A percentile compares a stretch with the other conserved stretches of the same genome.
Conservation (phyloP, 768 basidiomycete genomes). For the Fomitopsis pulvina region DNA sequence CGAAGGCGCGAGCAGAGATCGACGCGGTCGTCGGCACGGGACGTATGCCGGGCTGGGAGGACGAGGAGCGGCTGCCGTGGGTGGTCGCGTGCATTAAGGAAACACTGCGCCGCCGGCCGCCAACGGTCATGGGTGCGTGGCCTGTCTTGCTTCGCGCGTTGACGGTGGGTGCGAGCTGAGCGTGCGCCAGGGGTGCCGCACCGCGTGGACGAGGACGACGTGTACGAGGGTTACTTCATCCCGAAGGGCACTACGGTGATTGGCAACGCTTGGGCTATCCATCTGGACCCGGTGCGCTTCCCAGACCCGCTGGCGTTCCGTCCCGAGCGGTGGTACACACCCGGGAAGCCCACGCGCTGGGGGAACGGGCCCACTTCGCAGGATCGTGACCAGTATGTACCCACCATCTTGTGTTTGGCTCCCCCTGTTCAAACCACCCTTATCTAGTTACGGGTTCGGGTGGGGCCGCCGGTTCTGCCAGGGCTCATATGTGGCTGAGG, state of each 20-base stretch:
- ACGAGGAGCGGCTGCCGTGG: constrained; percentile 46
- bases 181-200: constrained; percentile 23
- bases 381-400: constrained; percentile 2
- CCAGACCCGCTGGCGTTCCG: constrained; percentile 33
- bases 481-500: constrained; percentile 15
- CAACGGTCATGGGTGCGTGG: constrained; percentile 2
- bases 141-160: not conserved
- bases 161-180: not conserved
- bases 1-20: constrained; percentile 53
- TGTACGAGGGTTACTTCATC: constrained; percentile 25
- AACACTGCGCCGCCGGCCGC: constrained; percentile 7
- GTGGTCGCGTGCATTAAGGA: constrained; percentile 47
- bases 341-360: not conserved
- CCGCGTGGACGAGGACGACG: constrained; percentile 21
- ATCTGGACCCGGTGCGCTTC: constrained; percentile 31
- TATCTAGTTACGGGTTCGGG: constrained; percentile 14
- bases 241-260: constrained; percentile 23
- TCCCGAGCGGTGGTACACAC: constrained; percentile 29
- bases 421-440: not conserved
- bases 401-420: not conserved
- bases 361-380: constrained; percentile 1
- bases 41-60: constrained; percentile 48
- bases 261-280: constrained; percentile 24
- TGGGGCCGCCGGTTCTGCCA: constrained; percentile 16
- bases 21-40: constrained; percentile 38